Evolutionary conservation across 805 yeast genomes (phyloP), one percentile per base, ranked within the genome.

Genomic region (Brettanomyces sp.): DNA sequence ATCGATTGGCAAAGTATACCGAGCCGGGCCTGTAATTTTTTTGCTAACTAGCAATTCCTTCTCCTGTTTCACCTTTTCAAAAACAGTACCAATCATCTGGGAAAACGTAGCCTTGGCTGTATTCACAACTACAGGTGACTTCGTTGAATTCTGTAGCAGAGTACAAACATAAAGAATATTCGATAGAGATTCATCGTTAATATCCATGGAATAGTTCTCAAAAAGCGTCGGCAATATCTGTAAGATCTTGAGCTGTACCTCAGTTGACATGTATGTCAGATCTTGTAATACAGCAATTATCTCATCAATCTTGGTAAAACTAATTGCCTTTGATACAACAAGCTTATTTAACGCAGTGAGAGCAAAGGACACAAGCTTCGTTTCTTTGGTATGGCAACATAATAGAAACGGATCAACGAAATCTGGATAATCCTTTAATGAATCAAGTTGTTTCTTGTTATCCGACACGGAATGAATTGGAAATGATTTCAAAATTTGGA

Each of bases 51-150:
- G 21, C 37, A 12, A 21, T 9, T 14, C 18, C 47, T 68, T 74
- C 39, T 74, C 77, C 4, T 64, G 68, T 14, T 59, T 52, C 41
- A 79, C 72, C 57, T 78, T 73, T 46, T 91, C 98, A 61, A 84
- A 91, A 0, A 89, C 75, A 30, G 84, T 77, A 35, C 84, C 78
- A 40, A 89, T 73, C 39, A 93, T 65, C 60, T 93, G 98, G 51
- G 89, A 95, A 41, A 89, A 73, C 3, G 98, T 88, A 2, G 98
- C 99, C 43, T 87, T 80, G 0, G 98, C 96, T 0, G 98, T 86
- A 56, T 89, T 90, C 12, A 79, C 73, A 4, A 93, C 95, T 54
- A 86, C 85, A 0, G 84, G 77, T 4, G 81, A 74, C 54, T 85
- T 83, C 49, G 79, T 83, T 12, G 79, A 73, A 12, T 78, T 67